These are phyloP conservation scores for Fusarium sp. DNA, from an alignment of 2,329 filamentous ascomycete species.

Conservation along the genomic window DNA sequence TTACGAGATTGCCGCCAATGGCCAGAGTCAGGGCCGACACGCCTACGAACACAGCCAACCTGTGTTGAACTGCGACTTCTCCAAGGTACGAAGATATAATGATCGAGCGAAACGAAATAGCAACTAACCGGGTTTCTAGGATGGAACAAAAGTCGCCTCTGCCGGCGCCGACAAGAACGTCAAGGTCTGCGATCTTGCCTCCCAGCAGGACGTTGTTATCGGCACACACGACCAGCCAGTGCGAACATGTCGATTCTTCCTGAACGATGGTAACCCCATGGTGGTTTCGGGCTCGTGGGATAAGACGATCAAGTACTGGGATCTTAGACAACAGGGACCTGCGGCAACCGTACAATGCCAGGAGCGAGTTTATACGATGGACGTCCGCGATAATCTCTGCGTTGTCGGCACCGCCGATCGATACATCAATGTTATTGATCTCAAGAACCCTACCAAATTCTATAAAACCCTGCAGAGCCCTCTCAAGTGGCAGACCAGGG, in stretches of 20 bases:
- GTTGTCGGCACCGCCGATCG: conserved; percentile 94
- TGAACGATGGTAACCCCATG: conserved; percentile 77
- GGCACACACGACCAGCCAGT: conserved; percentile 88
- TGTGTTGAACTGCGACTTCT: conserved; percentile 87
- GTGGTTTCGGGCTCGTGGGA: conserved; percentile 94
- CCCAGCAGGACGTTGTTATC: conserved; percentile 74
- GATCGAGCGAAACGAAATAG: not conserved
- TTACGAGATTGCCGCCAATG: conserved; percentile 85
- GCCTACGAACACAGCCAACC: conserved; percentile 87
- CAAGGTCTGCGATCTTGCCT: conserved; percentile 84
- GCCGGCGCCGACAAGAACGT: conserved; percentile 91
- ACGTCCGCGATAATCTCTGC: conserved; percentile 86
- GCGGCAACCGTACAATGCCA: conserved; percentile 74
- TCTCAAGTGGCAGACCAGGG: conserved; percentile 96
- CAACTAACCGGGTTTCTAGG: conserved; percentile 61
- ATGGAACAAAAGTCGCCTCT: conserved; percentile 88
- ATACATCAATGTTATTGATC: conserved; percentile 94
- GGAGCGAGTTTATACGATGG: conserved; percentile 90
- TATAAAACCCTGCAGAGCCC: conserved; percentile 98
- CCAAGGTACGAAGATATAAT: conserved; percentile 70
- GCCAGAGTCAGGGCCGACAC: conserved; percentile 85
- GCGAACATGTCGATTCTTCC: conserved; percentile 80
- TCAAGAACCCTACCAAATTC: conserved; percentile 86
- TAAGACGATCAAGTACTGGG: conserved; percentile 92
- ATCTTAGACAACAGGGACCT: conserved; percentile 73